phyloP scores from a whole-genome alignment of 2,329 filamentous ascomycete genomes.

The Zymoseptoria passerinii region DNA sequence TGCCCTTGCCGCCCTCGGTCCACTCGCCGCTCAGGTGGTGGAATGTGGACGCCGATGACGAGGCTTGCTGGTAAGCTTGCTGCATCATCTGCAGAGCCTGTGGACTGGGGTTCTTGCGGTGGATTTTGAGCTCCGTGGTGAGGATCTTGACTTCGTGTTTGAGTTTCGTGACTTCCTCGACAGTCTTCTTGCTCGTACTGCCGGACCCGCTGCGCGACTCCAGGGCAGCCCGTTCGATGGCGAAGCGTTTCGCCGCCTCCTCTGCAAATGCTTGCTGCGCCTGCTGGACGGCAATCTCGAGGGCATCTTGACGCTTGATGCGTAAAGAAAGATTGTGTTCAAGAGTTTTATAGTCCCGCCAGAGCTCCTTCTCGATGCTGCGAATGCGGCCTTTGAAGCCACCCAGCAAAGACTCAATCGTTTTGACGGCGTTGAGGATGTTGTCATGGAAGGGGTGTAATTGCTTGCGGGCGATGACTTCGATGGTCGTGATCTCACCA shows the following conservation, averaged over 20 bases:
- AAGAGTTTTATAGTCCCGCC: constrained; percentile 79
- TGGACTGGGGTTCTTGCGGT: constrained; percentile 39
- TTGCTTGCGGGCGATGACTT: constrained; percentile 69
- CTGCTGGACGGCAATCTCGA: constrained; percentile 71
- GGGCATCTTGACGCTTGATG: constrained; percentile 74
- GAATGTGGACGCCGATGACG: neutral
- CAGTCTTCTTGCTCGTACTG: constrained; percentile 33
- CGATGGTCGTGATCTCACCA: constrained; percentile 74
- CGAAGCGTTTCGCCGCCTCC: constrained; percentile 13
- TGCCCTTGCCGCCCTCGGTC: neutral
- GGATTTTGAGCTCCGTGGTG: constrained; percentile 57
- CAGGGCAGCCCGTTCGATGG: constrained; percentile 26
- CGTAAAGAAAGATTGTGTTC: constrained; percentile 73
- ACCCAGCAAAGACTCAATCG: constrained; percentile 69
- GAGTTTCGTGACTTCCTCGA: constrained; percentile 50
- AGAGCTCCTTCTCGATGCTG: constrained; percentile 78
- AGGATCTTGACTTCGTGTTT: constrained; percentile 53
- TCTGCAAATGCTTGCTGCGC: constrained; percentile 32
- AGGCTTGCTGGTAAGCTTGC: constrained; percentile 15
- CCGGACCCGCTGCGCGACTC: constrained; percentile 14
- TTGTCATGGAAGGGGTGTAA: constrained; percentile 86
- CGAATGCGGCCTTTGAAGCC: constrained; percentile 75
- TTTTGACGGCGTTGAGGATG: constrained; percentile 75
- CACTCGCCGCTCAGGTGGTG: neutral
- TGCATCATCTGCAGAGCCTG: constrained; percentile 29